Base-by-base conservation (phyloP, 768 basidiomycete genomes). In the Collybia sordida region DNA sequence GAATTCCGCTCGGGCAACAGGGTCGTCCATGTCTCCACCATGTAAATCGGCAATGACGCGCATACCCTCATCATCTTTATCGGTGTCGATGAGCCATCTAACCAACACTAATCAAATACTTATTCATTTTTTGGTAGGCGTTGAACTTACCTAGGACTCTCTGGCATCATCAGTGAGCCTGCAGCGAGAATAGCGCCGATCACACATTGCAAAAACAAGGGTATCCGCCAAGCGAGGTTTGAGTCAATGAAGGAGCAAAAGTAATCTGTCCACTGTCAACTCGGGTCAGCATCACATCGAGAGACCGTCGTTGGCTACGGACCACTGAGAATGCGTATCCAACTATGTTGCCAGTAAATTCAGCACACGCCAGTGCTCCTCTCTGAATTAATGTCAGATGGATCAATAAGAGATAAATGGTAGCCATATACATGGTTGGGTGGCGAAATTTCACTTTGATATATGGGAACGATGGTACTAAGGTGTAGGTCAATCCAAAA, bases 361-460 rank as follows among this genome's bases (percentile, higher is more conserved):
- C 93, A 72, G 92, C 90, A 58, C 90, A 93, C 1, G 91, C 93
- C 35, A 95, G 74, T 22, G 87, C 83, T 35, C 93, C 93, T 60
- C 93, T 78, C 84, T 93, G 59, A 19, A 57, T 27, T 36, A 52
- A 45, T n/a, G 11, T 41, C 14, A 31, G 35, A 34, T 37, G 17
- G 47, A 25, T 19, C 15, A 31, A 19, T 45, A 40, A 15, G 18
- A 24, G 39, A 17, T 8, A 3, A 37, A 18, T 12, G 38, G 14
- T 6, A 17, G 45, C 37, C 31, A 61, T 79, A 31, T 59, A 87
- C 90, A 71, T 93, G 90, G 58, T 83, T 77, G 2, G 93, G 89
- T 17, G 92, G 92, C 4, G 89, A 92, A 37, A 95, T 90, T 73
- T 95, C 93, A 54, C 88, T 90, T 71, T 94, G 88, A 63, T 91